Percentiles rank a stretch among this genome's conserved stretches.
These are phyloP conservation scores for Eucalyptus erythrocorys DNA, from an alignment of 345 rosid species.

Conservation along the genomic window DNA sequence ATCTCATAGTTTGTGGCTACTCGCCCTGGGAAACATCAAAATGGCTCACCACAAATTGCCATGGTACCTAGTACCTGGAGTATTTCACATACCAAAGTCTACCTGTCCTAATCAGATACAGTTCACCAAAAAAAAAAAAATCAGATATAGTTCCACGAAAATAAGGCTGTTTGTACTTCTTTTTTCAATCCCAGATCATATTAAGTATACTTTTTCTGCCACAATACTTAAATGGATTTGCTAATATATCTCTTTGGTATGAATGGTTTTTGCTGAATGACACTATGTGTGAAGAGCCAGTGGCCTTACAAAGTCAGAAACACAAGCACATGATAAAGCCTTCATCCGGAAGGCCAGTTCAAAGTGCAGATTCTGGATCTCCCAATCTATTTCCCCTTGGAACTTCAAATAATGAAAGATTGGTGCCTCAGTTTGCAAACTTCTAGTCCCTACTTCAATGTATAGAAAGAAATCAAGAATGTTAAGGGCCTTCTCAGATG, in stretches of 20 bases:
- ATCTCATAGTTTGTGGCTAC: not conserved
- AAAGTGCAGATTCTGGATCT: not conserved
- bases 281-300: not conserved
- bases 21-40: not conserved
- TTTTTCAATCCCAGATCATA: not conserved
- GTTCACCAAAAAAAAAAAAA: not conserved
- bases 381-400: not conserved
- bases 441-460: not conserved
- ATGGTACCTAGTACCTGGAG: not conserved
- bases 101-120: not conserved
- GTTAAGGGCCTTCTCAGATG: not conserved
- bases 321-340: not conserved
- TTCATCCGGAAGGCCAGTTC: not conserved
- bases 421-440: not conserved
- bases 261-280: not conserved
- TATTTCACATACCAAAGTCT: not conserved
- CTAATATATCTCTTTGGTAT: not conserved
- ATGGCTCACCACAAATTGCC: not conserved
- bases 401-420: not conserved
- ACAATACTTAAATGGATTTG: not conserved
- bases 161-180: not conserved
- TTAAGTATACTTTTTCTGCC: not conserved
- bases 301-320: not conserved
- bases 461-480: not conserved
- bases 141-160: not conserved